Percentiles rank a stretch among this genome's conserved stretches.
Conservation (phyloP, 139 green algal species). For the Ostreobium quekettii region DNA sequence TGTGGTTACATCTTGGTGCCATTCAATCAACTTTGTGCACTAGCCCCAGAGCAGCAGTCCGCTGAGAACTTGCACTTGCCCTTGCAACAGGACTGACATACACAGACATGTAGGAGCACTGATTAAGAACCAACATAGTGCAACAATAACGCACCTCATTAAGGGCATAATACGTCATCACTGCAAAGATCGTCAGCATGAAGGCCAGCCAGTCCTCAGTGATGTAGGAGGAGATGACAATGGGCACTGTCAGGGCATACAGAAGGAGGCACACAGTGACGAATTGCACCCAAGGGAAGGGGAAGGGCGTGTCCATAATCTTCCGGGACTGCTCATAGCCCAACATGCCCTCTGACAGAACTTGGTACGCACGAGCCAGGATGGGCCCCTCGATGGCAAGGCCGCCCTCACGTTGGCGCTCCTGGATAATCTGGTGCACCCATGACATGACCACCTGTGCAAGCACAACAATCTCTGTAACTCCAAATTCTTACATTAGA, state of each 20-base stretch:
- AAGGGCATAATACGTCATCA: slow-evolving; percentile 31
- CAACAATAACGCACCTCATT: too few relatives aligned
- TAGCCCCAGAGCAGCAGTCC: too few relatives aligned
- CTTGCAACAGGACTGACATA: too few relatives aligned
- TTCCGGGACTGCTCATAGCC: slow-evolving; percentile 36
- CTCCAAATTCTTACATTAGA: too few relatives aligned
- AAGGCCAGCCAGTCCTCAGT: slow-evolving; percentile 14
- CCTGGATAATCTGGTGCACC: slow-evolving; percentile 25
- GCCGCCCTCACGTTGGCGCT: slow-evolving; percentile 23
- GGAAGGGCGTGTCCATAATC: slow-evolving; percentile 37
- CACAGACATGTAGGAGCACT: too few relatives aligned
- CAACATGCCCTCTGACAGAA: slow-evolving; percentile 35
- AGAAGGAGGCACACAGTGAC: slow-evolving; percentile 21
- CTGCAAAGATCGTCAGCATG: slow-evolving; percentile 22
- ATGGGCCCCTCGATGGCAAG: slow-evolving; percentile 28
- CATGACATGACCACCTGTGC: slow-evolving; percentile 28
- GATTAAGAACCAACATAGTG: too few relatives aligned
- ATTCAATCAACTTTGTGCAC: too few relatives aligned
- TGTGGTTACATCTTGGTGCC: too few relatives aligned
- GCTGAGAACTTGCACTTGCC: too few relatives aligned
- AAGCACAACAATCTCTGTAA: too few relatives aligned
- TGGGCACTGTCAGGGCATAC: slow-evolving; percentile 26
- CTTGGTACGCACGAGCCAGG: slow-evolving; percentile 26
- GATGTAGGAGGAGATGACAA: slow-evolving; percentile 28
- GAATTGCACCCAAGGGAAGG: slow-evolving; percentile 35